phyloP scores from a whole-genome alignment of 805 yeast species.

The Ogataea degrootiae region DNA sequence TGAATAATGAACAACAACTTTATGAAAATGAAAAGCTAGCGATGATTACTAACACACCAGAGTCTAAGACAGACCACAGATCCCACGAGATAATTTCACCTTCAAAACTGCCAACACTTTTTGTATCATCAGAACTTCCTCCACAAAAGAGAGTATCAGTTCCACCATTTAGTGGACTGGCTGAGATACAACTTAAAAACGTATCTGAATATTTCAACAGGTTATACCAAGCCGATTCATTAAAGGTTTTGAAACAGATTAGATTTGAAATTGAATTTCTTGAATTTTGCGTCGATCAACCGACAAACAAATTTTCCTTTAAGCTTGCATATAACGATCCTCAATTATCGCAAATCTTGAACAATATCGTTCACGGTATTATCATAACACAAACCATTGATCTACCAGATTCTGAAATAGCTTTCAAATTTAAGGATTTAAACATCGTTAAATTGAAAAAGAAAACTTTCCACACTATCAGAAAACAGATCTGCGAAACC shows the following conservation, averaged over 20 bases:
- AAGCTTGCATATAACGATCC: constrained; percentile 12
- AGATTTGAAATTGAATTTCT: constrained; percentile 15
- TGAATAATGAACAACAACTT: neutral
- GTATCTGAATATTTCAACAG: neutral
- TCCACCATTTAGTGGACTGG: no score
- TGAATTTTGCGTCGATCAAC: constrained; percentile 17
- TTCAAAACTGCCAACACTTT: no score
- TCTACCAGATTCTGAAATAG: constrained; percentile 6
- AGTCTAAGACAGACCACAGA: no score
- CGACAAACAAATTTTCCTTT: constrained; percentile 12
- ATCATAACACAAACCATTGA: constrained; percentile 13
- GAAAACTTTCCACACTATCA: constrained; percentile 23
- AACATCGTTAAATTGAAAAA: constrained; percentile 10
- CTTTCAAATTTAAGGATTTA: constrained; percentile 5
- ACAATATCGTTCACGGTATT: constrained; percentile 8
- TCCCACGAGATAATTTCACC: no score
- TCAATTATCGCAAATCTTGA: constrained; percentile 11
- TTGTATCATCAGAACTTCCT: no score
- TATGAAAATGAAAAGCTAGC: neutral
- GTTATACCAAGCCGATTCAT: neutral
- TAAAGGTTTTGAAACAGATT: constrained; percentile 1
- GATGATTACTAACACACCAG: no score
- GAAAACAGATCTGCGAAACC: constrained; percentile 18
- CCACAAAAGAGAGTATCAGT: no score
- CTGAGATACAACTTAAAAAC: constrained; percentile 1